These are phyloP conservation scores for Elsinoe batatas DNA, from an alignment of 2,329 filamentous ascomycete species.

Conservation along the genomic window DNA sequence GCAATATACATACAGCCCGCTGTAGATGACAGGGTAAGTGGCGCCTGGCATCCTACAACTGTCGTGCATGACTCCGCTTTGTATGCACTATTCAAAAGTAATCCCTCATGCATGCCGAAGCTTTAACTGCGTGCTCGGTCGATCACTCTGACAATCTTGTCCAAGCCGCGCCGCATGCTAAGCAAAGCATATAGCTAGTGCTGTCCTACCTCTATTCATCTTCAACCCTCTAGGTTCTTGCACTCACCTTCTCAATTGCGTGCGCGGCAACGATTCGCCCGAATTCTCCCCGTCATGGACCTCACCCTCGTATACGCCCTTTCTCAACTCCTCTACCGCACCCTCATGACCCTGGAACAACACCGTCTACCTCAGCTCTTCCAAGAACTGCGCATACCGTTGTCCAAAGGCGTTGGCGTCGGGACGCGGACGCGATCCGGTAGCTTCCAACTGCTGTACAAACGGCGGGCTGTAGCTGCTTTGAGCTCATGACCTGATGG, in stretches of 20 bases:
- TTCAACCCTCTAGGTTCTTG: background rate
- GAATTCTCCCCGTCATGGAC: background rate
- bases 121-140: background rate
- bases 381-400: background rate
- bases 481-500: background rate
- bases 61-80: slow-evolving; percentile 3
- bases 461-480: slow-evolving; percentile 1
- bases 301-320: background rate
- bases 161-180: background rate
- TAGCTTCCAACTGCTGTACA: background rate
- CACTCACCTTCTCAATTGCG: background rate
- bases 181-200: background rate
- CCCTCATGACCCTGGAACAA: slow-evolving; percentile 6
- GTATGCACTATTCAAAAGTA: background rate
- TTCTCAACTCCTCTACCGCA: slow-evolving; percentile 11
- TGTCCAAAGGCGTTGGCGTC: slow-evolving; percentile 6
- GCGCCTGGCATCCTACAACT: slow-evolving; percentile 3
- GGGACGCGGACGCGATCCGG: background rate
- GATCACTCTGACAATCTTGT: background rate
- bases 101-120: background rate
- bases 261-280: background rate
- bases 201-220: background rate
- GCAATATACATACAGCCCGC: too few species aligned
- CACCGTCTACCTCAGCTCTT: background rate
- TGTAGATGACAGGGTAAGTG: background rate